Evolutionary conservation across 225 moss, liverwort and hornwort species (phyloP), one percentile per base, ranked within the genome.

Genomic region (Neckera pumila): DNA sequence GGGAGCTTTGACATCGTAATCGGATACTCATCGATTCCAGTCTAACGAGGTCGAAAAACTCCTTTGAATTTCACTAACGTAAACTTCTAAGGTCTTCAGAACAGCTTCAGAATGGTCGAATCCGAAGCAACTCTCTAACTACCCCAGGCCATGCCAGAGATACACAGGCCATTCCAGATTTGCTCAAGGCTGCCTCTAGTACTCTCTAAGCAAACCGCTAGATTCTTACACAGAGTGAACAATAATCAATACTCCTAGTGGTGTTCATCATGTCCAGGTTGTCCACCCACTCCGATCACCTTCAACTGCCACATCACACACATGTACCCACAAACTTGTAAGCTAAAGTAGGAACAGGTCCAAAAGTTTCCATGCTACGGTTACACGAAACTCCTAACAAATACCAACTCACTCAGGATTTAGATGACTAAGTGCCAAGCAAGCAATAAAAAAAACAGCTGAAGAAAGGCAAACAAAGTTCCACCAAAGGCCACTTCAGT

Each of bases 261-360:
- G 92, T 99, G 97, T 88, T 94, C 92, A 73, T 95, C 97, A 81
- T 93, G 92, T 86, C 98, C 96, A 79, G 96, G 97, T 88, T 95
- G 92, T 73, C 97, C 97, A 76, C 96, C 97, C 49, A 92, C 93
- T 86, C 97, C 97, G 49, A 95, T 95, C 83, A 97, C 97, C 92
- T 98, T 96, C 93, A 98, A 95, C 96, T 96, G 96, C 89, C 94
- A 82, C 67, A 88, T 49, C 57, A 84, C 67, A 63, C 57, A 84
- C 83, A 82, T 6, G 73, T 19, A 82, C 77, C 83, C 74, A 36
- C 58, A 66, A 57, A 49, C 58, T 71, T 67, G 40, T 81, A 63
- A 76, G 45, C 10, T 19, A 18, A 36, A 76, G 17, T 54, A 69
- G 28, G 19, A 84, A 64, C 60, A 83, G 4, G 23, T 77, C 19